A percentile compares a stretch with the other conserved stretches of the same genome.
phyloP scores from a whole-genome alignment of 2,329 filamentous ascomycete species.

The Fusarium musae region DNA sequence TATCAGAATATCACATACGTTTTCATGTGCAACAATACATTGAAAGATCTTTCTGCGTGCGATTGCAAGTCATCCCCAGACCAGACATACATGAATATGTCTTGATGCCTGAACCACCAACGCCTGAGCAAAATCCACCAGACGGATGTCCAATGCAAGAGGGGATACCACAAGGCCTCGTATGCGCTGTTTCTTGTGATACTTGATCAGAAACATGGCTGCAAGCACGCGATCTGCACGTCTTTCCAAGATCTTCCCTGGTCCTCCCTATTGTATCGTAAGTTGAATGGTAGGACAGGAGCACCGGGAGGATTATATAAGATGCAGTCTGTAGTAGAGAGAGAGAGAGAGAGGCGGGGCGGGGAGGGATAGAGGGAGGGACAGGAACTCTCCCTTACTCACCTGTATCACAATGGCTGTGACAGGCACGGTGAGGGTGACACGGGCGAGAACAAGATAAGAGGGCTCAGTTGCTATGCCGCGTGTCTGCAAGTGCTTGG shows the following conservation, averaged over 20 bases:
- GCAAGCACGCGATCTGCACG: conserved; percentile 46
- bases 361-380: too few relatives aligned
- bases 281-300: conserved; percentile 3
- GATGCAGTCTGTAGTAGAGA: not conserved
- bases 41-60: conserved; percentile 1
- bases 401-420: conserved; percentile 8
- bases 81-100: conserved; percentile 8
- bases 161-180: conserved; percentile 29
- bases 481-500: conserved; percentile 44
- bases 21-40: not conserved
- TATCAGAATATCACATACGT: not conserved
- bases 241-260: conserved; percentile 42
- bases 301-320: conserved; percentile 1
- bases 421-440: conserved; percentile 12
- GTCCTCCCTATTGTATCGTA: not conserved
- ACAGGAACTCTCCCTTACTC: not conserved
- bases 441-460: conserved; percentile 20
- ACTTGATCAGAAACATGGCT: conserved; percentile 47
- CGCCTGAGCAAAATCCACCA: conserved; percentile 5
- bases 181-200: conserved; percentile 40
- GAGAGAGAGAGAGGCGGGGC: not conserved
- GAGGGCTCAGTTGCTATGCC: conserved; percentile 19
- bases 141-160: not conserved
- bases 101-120: conserved; percentile 42
- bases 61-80: conserved; percentile 14